Conservation (phyloP, 441 rosid species). For the Adansonia rubrostipa region DNA sequence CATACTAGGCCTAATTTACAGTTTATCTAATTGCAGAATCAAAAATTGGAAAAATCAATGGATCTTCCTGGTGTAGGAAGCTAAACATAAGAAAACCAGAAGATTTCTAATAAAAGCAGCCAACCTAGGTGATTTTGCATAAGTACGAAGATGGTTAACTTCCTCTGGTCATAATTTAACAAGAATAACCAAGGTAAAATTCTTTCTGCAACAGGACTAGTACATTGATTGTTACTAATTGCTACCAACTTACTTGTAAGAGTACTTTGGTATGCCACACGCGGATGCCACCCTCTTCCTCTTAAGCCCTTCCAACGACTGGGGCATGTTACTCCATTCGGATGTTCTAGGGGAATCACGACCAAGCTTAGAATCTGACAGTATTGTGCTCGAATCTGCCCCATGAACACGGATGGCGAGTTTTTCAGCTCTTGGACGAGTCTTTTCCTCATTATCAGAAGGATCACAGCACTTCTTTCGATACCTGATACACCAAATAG, state of each 20-base stretch:
- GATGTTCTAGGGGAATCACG: slow-evolving; percentile 64
- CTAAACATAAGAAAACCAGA: no score
- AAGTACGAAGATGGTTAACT: no score
- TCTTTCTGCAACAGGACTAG: neutral
- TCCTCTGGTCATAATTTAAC: no score
- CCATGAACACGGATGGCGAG: slow-evolving; percentile 43
- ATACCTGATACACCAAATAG: neutral
- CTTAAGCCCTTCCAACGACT: slow-evolving; percentile 59
- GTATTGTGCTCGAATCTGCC: slow-evolving; percentile 45
- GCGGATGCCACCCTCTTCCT: slow-evolving; percentile 48
- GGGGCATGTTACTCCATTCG: slow-evolving; percentile 48
- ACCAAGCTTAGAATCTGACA: slow-evolving; percentile 60
- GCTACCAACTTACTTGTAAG: slow-evolving; percentile 54
- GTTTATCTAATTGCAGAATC: neutral
- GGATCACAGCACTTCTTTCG: neutral
- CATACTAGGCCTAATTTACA: neutral
- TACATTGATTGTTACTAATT: neutral
- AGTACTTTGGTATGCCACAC: slow-evolving; percentile 72
- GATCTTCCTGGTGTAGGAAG: neutral
- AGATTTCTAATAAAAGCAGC: no score
- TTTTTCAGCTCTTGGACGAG: neutral
- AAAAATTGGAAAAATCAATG: no score
- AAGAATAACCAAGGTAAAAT: no score
- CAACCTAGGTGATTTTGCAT: no score
- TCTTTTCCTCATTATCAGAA: neutral